Base-by-base conservation (phyloP, 352 stramenopile genomes). In the Phytophthora vignae region DNA sequence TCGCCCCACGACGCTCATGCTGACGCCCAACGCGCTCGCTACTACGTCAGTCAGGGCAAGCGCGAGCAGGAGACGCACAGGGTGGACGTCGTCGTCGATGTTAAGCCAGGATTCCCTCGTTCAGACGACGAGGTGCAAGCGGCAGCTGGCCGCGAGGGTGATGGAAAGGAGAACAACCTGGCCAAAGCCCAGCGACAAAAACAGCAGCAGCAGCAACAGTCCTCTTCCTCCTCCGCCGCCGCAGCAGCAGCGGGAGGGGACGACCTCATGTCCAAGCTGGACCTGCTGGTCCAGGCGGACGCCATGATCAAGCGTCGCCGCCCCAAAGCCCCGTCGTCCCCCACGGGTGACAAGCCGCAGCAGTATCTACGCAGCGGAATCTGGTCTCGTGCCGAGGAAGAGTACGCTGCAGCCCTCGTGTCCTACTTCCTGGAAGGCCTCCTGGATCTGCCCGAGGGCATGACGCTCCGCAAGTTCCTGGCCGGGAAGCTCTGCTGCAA, bases 251-350 rank as follows among this genome's bases (percentile, higher is more conserved):
- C 54, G 10, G 77, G 69, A 67, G 60, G 63, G 1, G 60, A 70
- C 11, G 71, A 84, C 69, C 73, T 65, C 69, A 38, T 79, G 76
- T 79, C 77, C 60, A 85, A 85, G 25, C 62, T 93, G 22, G 85
- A 93, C 56, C 67, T 93, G 46, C 74, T 93, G 14, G 81, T 93
- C 10, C 82, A 93, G 73, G 85, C 85, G 10, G 83, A 93, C 57
- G 85, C 81, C n/a, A 81, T 88, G 55, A 91, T 93, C 71, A 78
- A 90, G 65, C 54, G 60, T 49, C 44, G 60, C 11, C 49, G 48
- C 29, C 44, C 53, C 14, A 69, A 72, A 55, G 48, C 49, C 11
- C 38, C 59, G n/a, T 55, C 66, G 11, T 75, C 74, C 2, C 55
- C 44, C n/a, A 21, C 3, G 49, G 49, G 40, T 4, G 63, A 73